Evolutionary conservation across 177 flowering plant species (phyloP).

Genomic region (Vitis hybrid): DNA sequence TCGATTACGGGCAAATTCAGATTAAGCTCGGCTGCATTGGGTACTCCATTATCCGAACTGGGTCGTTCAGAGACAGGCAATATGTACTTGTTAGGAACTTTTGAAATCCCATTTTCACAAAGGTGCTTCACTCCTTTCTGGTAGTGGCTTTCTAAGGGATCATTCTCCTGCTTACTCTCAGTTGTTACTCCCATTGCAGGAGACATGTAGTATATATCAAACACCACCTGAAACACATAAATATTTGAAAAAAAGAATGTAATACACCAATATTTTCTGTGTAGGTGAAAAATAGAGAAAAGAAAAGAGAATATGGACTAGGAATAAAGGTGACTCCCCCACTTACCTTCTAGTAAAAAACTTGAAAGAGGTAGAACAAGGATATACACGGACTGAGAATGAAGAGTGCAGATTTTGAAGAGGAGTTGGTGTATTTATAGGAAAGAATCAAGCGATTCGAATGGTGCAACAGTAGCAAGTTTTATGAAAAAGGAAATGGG

Average conservation of each 20-base stretch:
- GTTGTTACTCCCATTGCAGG: conserved; percentile 27
- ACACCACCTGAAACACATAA: neutral
- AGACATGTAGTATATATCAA: conserved; percentile 21
- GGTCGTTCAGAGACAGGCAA: conserved; percentile 69
- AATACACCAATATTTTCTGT: too few relatives aligned
- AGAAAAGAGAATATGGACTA: neutral
- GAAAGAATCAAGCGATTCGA: neutral
- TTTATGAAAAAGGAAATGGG: conserved; percentile 21
- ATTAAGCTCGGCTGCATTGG: neutral
- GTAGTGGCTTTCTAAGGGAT: conserved; percentile 27
- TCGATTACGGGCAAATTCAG: conserved; percentile 74
- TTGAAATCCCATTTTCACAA: conserved; percentile 52
- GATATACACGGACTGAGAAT: neutral
- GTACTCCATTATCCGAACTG: neutral
- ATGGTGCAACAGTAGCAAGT: conserved; percentile 21
- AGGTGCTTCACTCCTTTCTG: conserved; percentile 79
- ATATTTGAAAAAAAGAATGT: neutral
- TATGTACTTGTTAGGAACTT: conserved; percentile 72
- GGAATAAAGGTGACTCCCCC: neutral
- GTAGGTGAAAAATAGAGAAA: neutral
- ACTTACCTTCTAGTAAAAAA: too few relatives aligned
- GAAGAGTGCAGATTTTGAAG: neutral
- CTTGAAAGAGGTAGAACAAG: neutral
- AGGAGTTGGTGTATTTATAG: conserved; percentile 23
- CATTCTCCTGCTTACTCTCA: conserved; percentile 8